phyloP scores from a whole-genome alignment of 495 filamentous ascomycete genomes.

The Hyaloscypha variabilis region DNA sequence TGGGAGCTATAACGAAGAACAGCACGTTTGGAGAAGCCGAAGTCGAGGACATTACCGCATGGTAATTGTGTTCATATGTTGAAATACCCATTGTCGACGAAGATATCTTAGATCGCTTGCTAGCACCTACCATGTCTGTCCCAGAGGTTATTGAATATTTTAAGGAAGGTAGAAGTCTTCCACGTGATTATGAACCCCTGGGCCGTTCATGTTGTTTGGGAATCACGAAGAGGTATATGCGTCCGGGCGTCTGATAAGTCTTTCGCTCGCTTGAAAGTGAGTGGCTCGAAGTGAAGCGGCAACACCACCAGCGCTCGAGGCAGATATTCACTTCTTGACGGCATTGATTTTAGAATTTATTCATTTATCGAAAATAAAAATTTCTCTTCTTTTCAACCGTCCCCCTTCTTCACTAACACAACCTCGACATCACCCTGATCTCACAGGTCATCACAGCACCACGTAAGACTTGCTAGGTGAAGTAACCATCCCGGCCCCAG shows the following conservation, averaged over 20 bases:
- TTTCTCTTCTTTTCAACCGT: not conserved
- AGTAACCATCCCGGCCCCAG: not conserved
- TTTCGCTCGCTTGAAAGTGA: not conserved
- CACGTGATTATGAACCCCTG: too few species aligned
- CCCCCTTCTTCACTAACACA: not conserved
- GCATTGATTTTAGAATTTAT: not conserved
- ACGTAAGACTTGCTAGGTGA: not conserved
- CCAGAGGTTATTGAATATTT: too few species aligned
- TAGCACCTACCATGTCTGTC: too few species aligned
- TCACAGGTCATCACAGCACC: not conserved
- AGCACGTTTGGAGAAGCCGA: slow-evolving; percentile 94
- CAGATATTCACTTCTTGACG: not conserved
- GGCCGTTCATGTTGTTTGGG: too few species aligned
- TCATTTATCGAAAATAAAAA: not conserved
- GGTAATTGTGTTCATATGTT: slow-evolving; percentile 53
- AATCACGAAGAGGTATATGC: not conserved
- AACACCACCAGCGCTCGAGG: not conserved
- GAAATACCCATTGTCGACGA: not conserved
- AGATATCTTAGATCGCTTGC: not conserved
- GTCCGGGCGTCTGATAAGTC: too few species aligned
- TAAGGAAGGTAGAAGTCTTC: too few species aligned
- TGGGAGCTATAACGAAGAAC: slow-evolving; percentile 65
- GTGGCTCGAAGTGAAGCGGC: not conserved
- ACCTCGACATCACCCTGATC: not conserved
- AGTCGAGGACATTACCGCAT: slow-evolving; percentile 95